Conservation (phyloP, 768 basidiomycete genomes). For the Tricholoma terreum region DNA sequence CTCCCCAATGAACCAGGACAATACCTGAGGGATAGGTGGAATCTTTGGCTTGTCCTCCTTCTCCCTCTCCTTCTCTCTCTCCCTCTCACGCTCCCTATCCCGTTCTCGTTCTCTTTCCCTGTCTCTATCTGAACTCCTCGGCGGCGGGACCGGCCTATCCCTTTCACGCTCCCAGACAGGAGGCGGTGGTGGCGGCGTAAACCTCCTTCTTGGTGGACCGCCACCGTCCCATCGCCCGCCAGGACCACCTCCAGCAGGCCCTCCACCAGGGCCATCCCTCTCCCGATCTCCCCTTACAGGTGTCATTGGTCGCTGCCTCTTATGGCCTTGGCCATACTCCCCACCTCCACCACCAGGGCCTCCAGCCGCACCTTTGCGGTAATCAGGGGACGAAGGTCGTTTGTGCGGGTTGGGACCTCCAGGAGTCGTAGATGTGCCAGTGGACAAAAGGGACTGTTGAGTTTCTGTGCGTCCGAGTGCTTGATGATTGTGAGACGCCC, state of each 20-base stretch:
- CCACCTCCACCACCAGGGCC: slow-evolving; percentile 24
- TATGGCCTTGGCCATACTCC: slow-evolving; percentile 32
- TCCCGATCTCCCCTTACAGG: slow-evolving; percentile 26
- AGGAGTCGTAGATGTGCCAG: neutral
- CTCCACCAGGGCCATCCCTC: slow-evolving; percentile 22
- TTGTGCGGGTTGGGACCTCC: slow-evolving; percentile 19
- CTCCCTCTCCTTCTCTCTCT: slow-evolving; percentile 31
- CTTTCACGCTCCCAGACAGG: slow-evolving; percentile 30
- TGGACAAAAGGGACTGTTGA: slow-evolving; percentile 26
- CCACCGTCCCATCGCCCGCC: slow-evolving; percentile 29
- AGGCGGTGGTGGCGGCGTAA: slow-evolving; percentile 43
- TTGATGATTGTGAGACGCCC: slow-evolving; percentile 2
- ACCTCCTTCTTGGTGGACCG: slow-evolving; percentile 37
- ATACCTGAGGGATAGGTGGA: slow-evolving; percentile 47
- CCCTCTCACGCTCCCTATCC: slow-evolving; percentile 37
- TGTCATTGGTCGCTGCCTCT: slow-evolving; percentile 30
- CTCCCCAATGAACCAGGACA: slow-evolving; percentile 85
- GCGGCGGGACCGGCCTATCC: slow-evolving; percentile 38
- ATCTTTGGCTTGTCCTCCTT: slow-evolving; percentile 45
- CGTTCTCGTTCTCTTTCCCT: slow-evolving; percentile 2
- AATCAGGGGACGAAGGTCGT: slow-evolving; percentile 37
- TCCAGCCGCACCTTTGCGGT: slow-evolving; percentile 23
- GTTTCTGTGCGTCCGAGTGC: slow-evolving; percentile 34
- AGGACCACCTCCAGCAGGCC: slow-evolving; percentile 11
- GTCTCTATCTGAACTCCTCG: slow-evolving; percentile 20